Base-by-base conservation (phyloP, 169 alveolate species). In the Theileria sp. region DNA sequence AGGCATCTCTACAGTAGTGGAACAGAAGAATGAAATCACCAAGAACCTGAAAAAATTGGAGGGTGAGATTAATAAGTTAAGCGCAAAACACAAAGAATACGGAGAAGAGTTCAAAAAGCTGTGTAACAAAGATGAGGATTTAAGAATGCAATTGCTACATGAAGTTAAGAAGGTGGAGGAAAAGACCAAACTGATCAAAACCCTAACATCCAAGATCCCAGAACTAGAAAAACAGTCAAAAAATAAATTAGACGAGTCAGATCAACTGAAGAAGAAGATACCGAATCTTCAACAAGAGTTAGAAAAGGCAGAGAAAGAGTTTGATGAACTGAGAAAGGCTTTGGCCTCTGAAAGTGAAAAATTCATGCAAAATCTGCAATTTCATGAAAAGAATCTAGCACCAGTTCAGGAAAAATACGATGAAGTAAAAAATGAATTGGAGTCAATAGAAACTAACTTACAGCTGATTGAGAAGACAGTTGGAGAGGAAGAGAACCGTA, bases 111-210 rank as follows among this genome's bases (percentile, higher is more conserved):
- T 94, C 64, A 87, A 93, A 73, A 34, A 70, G 21, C 58, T 92
- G 70, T 68, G 87, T 7, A 76, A 80, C 15, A 78, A 76, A 34
- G 96, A 93, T 72, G 96, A 93, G 69, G 94, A 93, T 32, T 79
- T 92, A 62, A 86, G 94, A 58, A 88, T 86, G 44, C 92, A 88
- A 66, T 58, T 87, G 86, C 36, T 86, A 23, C 72, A 86, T 26
- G 90, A 91, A 25, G 90, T 89, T 28, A 85, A 90, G 38, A 88
- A 91, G 75, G 88, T 93, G 62, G 85, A 92, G 83, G 89, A 89
- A 64, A 75, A 89, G 93, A 79, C 93, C 54, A 36, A 69, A 30
- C 38, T 75, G 30, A 84, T 79, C 60, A 92, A 87, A 70, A 78
- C 74, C 28, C 87, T 81, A 50, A 79, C 80, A 50, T 83, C 78